Base-by-base conservation (phyloP, 2,329 filamentous ascomycete species). In the Pyricularia pennisetigena region DNA sequence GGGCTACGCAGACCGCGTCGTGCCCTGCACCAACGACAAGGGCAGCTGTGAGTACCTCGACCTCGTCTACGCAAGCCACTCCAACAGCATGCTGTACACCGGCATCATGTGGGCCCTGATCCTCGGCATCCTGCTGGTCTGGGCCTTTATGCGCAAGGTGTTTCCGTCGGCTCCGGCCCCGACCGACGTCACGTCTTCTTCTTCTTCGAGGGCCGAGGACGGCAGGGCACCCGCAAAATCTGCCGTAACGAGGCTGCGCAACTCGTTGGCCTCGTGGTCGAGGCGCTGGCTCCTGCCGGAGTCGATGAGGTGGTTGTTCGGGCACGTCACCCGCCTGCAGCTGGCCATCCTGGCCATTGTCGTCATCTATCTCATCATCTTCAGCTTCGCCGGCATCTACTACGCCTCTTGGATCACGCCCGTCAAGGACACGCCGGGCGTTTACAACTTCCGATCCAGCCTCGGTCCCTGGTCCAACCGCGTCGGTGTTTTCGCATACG, bases 391-490 rank as follows among this genome's bases (percentile, higher is more conserved):
- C 14, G 90, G 89, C 35, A 89, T 92, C 69, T 78, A 82, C 9
- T 93, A 92, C 78, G 82, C 83, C 61, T 88, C 78, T 12, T 93
- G 90, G 90, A 75, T 90, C 9, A 92, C 89, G 0, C 90, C 90
- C 0, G 84, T 92, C 67, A 86, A 86, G 74, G 80, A 80, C 16
- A 78, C 77, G 41, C 82, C 82, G 0, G 81, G 80, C 32, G 74
- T 87, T 0, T 82, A 85, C 78, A 91, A 90, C 75, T 91, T 84
- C 0, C 85, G 90, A 9, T 86, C 84, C 4, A 83, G 84, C 4
- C 79, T 93, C 0, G 90, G 90, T 0, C 86, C 88, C 0, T 93
- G 86, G 80, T 82, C 87, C 0, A 87, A 93, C 74, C 85, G 91
- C 20, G 75, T 93, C 3, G 91, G 91, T 8, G 83, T 88, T 2